Evolutionary conservation across 2,329 filamentous ascomycete species (phyloP), one percentile per base, ranked within the genome.

Genomic region (Trichothecium sympodiale): DNA sequence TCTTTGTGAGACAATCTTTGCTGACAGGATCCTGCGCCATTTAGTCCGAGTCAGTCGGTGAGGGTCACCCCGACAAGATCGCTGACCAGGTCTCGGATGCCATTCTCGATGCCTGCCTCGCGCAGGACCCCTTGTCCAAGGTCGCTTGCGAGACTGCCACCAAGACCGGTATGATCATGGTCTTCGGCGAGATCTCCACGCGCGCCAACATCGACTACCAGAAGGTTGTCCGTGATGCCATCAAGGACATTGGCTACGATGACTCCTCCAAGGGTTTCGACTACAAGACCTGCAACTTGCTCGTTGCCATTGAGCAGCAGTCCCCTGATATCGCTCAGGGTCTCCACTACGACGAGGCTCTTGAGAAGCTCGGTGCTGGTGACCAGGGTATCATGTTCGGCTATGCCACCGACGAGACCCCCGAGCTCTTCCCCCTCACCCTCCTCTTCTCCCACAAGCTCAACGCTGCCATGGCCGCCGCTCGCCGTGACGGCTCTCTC

Each of bases 301-400:
- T 96, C 52, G 88, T 96, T 54, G 91, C 89, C 67, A 95, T 98
- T 64, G 91, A 98, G 80, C 79, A 98, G 71, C 91, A 98, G 71
- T 96, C 89, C 42, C 84, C 89, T 56, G 91, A 98, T 66, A 98
- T 98, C 57, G 91, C 91, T 52, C 91, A 96, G 71, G 91, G 91
- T 75, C 85, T 98, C 39, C 86, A 96, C 75, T 94, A 94, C 65
- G 91, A 98, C 49, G 77, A 95, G 73, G 87, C 86, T 50, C 82
- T 98, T 34, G 91, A 98, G 79, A 81, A 94, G 69, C 81, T 98
- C 47, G 91, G 91, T 66, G 91, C 91, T 45, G 91, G 91, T 82
- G 91, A 98, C 69, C 91, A 98, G 75, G 91, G 91, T 74, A 95
- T 98, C 75, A 98, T 98, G 91, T 98, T 98, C 67, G 91, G 91